These are phyloP conservation scores for Reutealis trisperma DNA, from an alignment of 345 rosid species.

Conservation along the genomic window DNA sequence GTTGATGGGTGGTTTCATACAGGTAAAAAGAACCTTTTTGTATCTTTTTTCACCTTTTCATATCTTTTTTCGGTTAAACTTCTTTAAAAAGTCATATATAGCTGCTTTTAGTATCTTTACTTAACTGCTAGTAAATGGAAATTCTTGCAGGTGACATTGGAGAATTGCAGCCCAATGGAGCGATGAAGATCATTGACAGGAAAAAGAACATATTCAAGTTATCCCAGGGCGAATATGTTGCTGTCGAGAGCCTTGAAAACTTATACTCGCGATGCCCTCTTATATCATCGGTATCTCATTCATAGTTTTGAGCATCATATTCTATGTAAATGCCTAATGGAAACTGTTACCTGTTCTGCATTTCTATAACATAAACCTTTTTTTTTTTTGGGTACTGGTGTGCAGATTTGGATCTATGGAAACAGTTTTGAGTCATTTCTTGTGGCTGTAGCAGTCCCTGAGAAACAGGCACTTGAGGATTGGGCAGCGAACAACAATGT, in stretches of 20 bases:
- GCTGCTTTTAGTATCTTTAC: not conserved
- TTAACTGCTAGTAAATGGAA: not conserved
- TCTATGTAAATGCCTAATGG: not conserved
- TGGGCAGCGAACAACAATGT: constrained; percentile 62
- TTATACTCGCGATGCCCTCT: constrained; percentile 69
- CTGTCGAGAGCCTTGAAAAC: constrained; percentile 83
- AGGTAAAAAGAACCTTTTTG: constrained; percentile 40
- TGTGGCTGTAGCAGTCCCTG: constrained; percentile 84
- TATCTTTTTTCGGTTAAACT: not conserved
- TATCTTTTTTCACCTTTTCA: not conserved
- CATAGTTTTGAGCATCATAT: not conserved
- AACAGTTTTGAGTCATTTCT: constrained; percentile 95
- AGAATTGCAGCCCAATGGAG: constrained; percentile 84
- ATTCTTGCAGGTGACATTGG: constrained; percentile 76
- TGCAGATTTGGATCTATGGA: constrained; percentile 90
- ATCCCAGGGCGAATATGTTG: constrained; percentile 95
- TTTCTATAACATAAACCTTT: not conserved
- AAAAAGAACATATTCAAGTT: constrained; percentile 95
- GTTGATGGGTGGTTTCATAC: constrained; percentile 97
- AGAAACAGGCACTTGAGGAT: constrained; percentile 68
- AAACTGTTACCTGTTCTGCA: not conserved
- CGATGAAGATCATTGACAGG: constrained; percentile 89
- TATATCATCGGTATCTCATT: constrained; percentile 58
- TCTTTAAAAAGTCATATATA: not conserved
- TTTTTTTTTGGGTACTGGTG: not conserved